A percentile compares a stretch with the other conserved stretches of the same genome.
Evolutionary conservation across 495 filamentous ascomycete species (phyloP).

Genomic region (Neurospora sp.): DNA sequence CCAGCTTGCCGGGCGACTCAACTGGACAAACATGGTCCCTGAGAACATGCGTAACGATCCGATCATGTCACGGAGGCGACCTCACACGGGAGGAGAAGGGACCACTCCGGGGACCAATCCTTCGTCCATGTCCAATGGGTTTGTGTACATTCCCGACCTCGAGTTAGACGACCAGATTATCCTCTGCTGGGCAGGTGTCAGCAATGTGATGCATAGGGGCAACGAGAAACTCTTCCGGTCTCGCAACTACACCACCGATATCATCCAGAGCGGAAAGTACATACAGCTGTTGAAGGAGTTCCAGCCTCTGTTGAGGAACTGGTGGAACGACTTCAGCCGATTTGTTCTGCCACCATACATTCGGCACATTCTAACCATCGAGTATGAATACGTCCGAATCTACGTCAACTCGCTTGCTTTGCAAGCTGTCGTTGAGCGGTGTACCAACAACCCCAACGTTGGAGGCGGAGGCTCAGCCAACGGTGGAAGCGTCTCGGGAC

Average conservation of each 20-base stretch:
- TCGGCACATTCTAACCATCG: constrained; percentile 76
- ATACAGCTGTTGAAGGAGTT: constrained; percentile 69
- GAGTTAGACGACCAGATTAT: constrained; percentile 68
- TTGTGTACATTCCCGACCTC: constrained; percentile 48
- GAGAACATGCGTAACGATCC: constrained; percentile 44
- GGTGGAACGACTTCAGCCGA: constrained; percentile 64
- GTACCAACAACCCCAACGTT: constrained; percentile 54
- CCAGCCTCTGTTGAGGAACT: constrained; percentile 62
- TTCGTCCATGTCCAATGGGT: constrained; percentile 39
- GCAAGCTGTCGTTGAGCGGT: constrained; percentile 90
- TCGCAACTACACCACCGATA: constrained; percentile 68
- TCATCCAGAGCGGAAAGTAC: constrained; percentile 80
- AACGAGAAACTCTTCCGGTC: constrained; percentile 80
- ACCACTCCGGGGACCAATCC: constrained; percentile 45
- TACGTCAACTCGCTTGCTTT: constrained; percentile 90
- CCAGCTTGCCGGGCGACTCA: constrained; percentile 83
- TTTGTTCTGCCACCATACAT: constrained; percentile 64
- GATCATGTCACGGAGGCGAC: constrained; percentile 31
- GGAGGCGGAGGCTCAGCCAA: constrained; percentile 33
- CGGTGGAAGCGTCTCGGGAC: constrained; percentile 29
- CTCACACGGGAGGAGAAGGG: constrained; percentile 33
- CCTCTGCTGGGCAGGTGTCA: constrained; percentile 85
- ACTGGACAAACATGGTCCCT: constrained; percentile 89
- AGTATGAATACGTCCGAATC: constrained; percentile 80
- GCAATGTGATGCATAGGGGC: constrained; percentile 75